Base-by-base conservation (phyloP, 192 early-diverging fungal genomes). In the Entomortierella chlamydospora region DNA sequence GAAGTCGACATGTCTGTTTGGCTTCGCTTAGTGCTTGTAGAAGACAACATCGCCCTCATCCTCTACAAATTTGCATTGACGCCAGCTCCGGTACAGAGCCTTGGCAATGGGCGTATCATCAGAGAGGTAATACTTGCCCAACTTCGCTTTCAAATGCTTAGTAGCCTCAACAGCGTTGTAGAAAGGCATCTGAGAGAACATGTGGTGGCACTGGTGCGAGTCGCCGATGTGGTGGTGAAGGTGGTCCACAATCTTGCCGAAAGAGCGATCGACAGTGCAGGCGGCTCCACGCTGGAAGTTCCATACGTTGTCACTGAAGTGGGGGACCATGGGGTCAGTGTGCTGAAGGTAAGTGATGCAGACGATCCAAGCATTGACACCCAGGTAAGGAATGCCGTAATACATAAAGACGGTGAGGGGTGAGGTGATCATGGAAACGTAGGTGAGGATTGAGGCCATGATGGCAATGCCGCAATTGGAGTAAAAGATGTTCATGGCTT, bases 101-200 rank as follows among this genome's bases (percentile, higher is more conserved):
- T 82, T 68, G 57, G 87, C 81, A 42, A 94, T 88, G 31, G 90
- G 90, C 17, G 91, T 94, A 30, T 87, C 72, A 81, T 97, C 95
- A 43, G 69, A 86, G 34, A 88, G 53, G 74, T 99, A 99, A 79
- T 94, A 91, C 66, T 90, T 86, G 37, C 95, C 96, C 43, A 97
- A 83, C 68, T 91, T 87, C 84, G 90, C 87, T 81, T 93, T 91
- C 50, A 98, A 71, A 50, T 92, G 88, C 58, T 78, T 80, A 34
- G 97, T 99, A 9, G 97, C 97, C 83, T 96, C 94, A 43, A 84
- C 70, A 18, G 92, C 97, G 67, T 99, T 86, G 87, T 99, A 99
- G 83, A 96, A 95, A 22, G 97, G 97, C 95, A 99, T 99, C 23
- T 90, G 93, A 6, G 93, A 94, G 85, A 98, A 99, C 64, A 96